A percentile compares a stretch with the other conserved stretches of the same genome.
Evolutionary conservation across 2,329 filamentous ascomycete genomes (phyloP).

Genomic region (Ascochyta viciae-villosae): DNA sequence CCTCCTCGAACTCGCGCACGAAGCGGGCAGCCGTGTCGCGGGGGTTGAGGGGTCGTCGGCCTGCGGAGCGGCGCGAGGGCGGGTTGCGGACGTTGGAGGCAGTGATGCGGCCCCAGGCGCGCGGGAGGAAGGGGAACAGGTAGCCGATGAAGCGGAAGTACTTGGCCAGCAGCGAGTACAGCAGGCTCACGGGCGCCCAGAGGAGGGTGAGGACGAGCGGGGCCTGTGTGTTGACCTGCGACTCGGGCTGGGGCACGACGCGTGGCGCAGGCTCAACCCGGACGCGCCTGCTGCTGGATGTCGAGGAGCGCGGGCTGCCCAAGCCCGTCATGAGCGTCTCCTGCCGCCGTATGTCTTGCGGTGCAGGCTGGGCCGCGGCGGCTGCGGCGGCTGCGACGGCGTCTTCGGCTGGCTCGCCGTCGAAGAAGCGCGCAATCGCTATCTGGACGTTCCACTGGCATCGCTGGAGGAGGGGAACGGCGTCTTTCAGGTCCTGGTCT

Average conservation of each 20-base stretch:
- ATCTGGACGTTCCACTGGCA: slow-evolving; percentile 99
- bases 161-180: slow-evolving; percentile 74
- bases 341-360: slow-evolving; percentile 67
- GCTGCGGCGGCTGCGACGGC: slow-evolving; percentile 77
- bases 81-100: slow-evolving; percentile 54
- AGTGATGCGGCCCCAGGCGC: slow-evolving; percentile 61
- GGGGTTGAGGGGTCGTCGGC: slow-evolving; percentile 78
- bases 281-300: slow-evolving; percentile 36
- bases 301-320: slow-evolving; percentile 38
- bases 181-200: slow-evolving; percentile 80
- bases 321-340: slow-evolving; percentile 73
- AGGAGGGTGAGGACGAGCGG: slow-evolving; percentile 79
- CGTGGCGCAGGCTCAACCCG: slow-evolving; percentile 76
- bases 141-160: slow-evolving; percentile 77
- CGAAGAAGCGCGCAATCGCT: slow-evolving; percentile 96
- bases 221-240: slow-evolving; percentile 70
- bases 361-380: slow-evolving; percentile 60
- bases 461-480: slow-evolving; percentile 78
- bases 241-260: slow-evolving; percentile 77
- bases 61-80: slow-evolving; percentile 62
- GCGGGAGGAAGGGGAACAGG: slow-evolving; percentile 81
- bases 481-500: slow-evolving; percentile 77
- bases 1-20: slow-evolving; percentile 92
- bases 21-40: slow-evolving; percentile 89
- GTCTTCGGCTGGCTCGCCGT: slow-evolving; percentile 83